These are phyloP conservation scores for Colletotrichum eleusines DNA, from an alignment of 2,329 filamentous ascomycete species.

Conservation along the genomic window DNA sequence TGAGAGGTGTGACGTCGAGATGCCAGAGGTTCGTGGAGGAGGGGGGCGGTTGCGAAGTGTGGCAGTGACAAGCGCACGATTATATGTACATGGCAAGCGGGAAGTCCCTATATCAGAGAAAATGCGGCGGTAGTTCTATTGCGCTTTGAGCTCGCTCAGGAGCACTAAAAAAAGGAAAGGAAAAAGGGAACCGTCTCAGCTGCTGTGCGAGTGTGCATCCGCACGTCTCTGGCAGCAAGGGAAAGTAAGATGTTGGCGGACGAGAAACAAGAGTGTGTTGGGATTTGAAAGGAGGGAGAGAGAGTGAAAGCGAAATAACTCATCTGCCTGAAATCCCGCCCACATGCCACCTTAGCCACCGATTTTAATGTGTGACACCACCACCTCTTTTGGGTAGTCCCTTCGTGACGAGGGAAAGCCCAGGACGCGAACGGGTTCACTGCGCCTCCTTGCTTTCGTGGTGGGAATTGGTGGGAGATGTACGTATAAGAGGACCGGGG, in stretches of 20 bases:
- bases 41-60: slow-evolving; percentile 31
- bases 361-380: slow-evolving; percentile 10
- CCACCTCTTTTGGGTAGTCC: slow-evolving; percentile 1
- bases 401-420: slow-evolving; percentile 1
- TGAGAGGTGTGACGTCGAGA: slow-evolving; percentile 32
- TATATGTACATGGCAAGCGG: slow-evolving; percentile 12
- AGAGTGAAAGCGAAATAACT: background rate
- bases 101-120: slow-evolving; percentile 4
- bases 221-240: slow-evolving; percentile 8
- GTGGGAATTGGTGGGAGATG: slow-evolving; percentile 13
- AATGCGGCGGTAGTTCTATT: slow-evolving; percentile 6
- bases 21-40: slow-evolving; percentile 20
- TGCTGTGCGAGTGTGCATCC: background rate
- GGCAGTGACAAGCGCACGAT: slow-evolving; percentile 29
- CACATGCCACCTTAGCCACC: slow-evolving; percentile 28
- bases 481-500: background rate
- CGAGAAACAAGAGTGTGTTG: slow-evolving; percentile 8
- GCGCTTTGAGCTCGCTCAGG: slow-evolving; percentile 6
- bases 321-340: slow-evolving; percentile 20
- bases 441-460: slow-evolving; percentile 39
- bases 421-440: slow-evolving; percentile 30
- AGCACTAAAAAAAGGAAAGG: no score
- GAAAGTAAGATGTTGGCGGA: slow-evolving; percentile 3
- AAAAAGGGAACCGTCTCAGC: background rate
- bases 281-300: slow-evolving; percentile 1